These are phyloP conservation scores for Gypsophila paniculata DNA, from an alignment of 179 eudicot genomes.

Conservation along the genomic window DNA sequence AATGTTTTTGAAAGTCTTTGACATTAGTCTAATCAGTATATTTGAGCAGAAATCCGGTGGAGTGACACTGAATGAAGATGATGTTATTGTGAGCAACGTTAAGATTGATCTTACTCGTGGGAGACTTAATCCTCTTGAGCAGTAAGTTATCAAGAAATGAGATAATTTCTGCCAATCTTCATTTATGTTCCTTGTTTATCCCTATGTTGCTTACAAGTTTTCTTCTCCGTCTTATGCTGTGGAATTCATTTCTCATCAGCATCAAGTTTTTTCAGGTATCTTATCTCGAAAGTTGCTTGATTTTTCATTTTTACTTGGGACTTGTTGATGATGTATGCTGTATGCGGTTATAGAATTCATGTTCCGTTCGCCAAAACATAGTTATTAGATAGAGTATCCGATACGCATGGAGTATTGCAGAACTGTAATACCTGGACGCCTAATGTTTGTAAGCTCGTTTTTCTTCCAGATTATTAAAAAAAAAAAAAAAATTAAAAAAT, in stretches of 20 bases:
- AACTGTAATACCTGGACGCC: too few species aligned
- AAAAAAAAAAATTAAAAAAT: too few species aligned
- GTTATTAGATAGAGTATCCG: background rate
- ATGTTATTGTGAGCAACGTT: conserved; percentile 65
- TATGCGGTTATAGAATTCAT: background rate
- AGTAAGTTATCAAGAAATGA: conserved; percentile 34
- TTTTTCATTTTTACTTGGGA: background rate
- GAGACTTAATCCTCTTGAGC: conserved; percentile 58
- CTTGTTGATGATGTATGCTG: too few species aligned
- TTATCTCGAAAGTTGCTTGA: background rate
- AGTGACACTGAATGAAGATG: conserved; percentile 58
- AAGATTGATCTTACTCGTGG: conserved; percentile 76
- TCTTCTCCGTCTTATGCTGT: conserved; percentile 9
- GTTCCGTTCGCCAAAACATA: background rate
- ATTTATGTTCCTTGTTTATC: background rate
- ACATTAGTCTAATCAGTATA: background rate
- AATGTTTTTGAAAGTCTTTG: background rate
- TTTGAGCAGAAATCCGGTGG: conserved; percentile 45
- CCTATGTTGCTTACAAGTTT: background rate
- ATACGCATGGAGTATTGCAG: background rate
- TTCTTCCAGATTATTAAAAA: too few species aligned
- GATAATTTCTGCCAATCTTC: background rate
- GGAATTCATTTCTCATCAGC: conserved; percentile 33
- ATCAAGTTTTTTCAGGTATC: conserved; percentile 69
- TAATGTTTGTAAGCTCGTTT: background rate